A percentile compares a stretch with the other conserved stretches of the same genome.
phyloP scores from a whole-genome alignment of 2,329 filamentous ascomycete species.

The Rhytidhysteron rufulum region DNA sequence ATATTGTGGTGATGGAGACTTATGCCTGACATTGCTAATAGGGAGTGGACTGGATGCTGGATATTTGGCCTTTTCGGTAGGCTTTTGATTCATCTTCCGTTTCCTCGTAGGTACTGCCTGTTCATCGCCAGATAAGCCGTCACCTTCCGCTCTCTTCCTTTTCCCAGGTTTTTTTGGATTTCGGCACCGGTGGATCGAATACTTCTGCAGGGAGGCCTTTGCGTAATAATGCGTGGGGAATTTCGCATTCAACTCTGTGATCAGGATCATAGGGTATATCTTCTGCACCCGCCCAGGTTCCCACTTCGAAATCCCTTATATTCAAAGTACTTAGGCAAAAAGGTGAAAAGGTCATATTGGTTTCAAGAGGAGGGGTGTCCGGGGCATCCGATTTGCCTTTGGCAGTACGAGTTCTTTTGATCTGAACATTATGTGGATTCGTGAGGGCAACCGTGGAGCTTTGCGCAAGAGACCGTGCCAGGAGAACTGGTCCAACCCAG shows the following conservation, averaged over 20 bases:
- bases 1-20: neutral
- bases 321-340: slow-evolving; percentile 24
- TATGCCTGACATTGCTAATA: neutral
- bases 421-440: slow-evolving; percentile 23
- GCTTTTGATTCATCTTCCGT: neutral
- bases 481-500: slow-evolving; percentile 35
- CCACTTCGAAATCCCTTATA: slow-evolving; percentile 23
- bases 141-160: neutral
- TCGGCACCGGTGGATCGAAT: slow-evolving; percentile 14
- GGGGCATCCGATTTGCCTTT: slow-evolving; percentile 14
- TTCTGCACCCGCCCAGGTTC: slow-evolving; percentile 15
- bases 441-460: slow-evolving; percentile 9
- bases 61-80: neutral
- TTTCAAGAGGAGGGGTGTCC: slow-evolving; percentile 10
- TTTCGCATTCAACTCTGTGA: slow-evolving; percentile 31
- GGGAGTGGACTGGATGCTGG: too few relatives aligned
- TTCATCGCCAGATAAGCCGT: neutral
- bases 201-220: slow-evolving; percentile 23
- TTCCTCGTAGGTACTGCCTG: neutral
- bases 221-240: slow-evolving; percentile 30
- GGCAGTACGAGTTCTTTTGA: slow-evolving; percentile 23
- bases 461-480: slow-evolving; percentile 20
- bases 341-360: slow-evolving; percentile 36
- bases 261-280: slow-evolving; percentile 26
- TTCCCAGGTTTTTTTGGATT: slow-evolving; percentile 5